Percentiles rank a stretch among this genome's conserved stretches.
These are phyloP conservation scores for Aspergillus caelatus DNA, from an alignment of 2,329 filamentous ascomycete genomes.

Conservation along the genomic window DNA sequence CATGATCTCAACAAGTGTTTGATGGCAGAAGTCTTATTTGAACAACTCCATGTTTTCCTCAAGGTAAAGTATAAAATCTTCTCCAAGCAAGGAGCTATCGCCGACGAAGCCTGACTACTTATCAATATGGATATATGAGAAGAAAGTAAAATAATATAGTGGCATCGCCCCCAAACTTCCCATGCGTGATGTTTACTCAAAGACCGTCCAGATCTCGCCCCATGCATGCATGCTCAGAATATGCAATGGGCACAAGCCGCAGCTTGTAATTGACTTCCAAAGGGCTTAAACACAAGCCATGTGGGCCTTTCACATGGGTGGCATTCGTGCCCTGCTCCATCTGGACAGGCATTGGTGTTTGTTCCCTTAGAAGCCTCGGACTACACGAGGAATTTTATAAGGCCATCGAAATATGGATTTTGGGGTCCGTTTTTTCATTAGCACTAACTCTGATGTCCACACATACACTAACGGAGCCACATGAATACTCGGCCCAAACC, in stretches of 20 bases:
- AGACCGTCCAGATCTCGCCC: too few species aligned
- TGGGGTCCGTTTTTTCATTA: background rate
- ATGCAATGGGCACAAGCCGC: background rate
- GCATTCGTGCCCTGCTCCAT: background rate
- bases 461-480: background rate
- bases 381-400: background rate
- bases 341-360: background rate
- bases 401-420: background rate
- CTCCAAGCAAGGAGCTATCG: too few species aligned
- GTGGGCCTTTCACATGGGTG: background rate
- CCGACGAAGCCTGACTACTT: too few species aligned
- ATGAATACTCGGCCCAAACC: too few species aligned
- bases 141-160: too few species aligned
- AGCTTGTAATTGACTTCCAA: too few species aligned
- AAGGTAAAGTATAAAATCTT: too few species aligned
- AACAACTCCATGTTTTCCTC: background rate
- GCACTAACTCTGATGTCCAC: background rate
- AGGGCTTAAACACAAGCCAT: background rate
- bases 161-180: too few species aligned
- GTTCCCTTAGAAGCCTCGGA: background rate
- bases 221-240: background rate
- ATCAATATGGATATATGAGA: too few species aligned
- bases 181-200: too few species aligned
- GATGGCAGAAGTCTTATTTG: background rate
- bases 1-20: background rate